These are phyloP conservation scores for Hemisphaericaspora xylofermentans DNA, from an alignment of 1,139 yeast genomes.

Conservation along the genomic window DNA sequence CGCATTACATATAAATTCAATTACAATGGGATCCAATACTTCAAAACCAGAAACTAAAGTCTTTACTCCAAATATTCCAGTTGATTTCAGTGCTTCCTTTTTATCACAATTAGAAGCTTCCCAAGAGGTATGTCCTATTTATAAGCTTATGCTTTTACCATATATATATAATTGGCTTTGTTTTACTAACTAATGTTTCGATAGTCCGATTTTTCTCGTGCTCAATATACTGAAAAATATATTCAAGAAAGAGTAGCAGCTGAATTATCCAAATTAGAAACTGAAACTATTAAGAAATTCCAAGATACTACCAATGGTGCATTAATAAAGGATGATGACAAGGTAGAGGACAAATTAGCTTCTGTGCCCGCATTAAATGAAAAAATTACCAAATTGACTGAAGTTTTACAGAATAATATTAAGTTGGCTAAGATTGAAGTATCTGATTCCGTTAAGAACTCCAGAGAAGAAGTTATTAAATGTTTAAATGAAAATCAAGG, in stretches of 20 bases:
- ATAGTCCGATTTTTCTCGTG: conserved; percentile 73
- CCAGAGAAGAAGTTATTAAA: conserved; percentile 57
- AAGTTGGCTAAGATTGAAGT: conserved; percentile 41
- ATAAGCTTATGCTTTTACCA: not conserved
- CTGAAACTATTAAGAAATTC: conserved; percentile 56
- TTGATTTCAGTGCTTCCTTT: conserved; percentile 69
- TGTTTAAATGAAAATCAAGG: conserved; percentile 73
- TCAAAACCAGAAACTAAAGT: conserved; percentile 66
- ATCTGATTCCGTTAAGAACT: conserved; percentile 30
- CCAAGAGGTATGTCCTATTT: conserved; percentile 50
- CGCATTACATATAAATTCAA: not conserved
- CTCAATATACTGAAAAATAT: conserved; percentile 74
- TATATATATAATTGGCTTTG: not conserved
- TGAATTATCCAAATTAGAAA: conserved; percentile 62
- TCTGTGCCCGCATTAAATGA: conserved; percentile 37
- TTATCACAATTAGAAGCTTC: conserved; percentile 70
- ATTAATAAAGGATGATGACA: conserved; percentile 32
- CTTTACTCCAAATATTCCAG: conserved; percentile 69
- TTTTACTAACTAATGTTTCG: conserved; percentile 21
- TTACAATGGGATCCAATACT: conserved; percentile 52
- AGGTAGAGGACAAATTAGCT: conserved; percentile 12
- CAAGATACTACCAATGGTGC: conserved; percentile 50
- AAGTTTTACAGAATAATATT: conserved; percentile 48
- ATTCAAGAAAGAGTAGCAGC: conserved; percentile 74
- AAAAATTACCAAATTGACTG: conserved; percentile 44